Evolutionary conservation across 1,284 basidiomycete genomes (phyloP).

Genomic region (Fomitopsis pinicola): DNA sequence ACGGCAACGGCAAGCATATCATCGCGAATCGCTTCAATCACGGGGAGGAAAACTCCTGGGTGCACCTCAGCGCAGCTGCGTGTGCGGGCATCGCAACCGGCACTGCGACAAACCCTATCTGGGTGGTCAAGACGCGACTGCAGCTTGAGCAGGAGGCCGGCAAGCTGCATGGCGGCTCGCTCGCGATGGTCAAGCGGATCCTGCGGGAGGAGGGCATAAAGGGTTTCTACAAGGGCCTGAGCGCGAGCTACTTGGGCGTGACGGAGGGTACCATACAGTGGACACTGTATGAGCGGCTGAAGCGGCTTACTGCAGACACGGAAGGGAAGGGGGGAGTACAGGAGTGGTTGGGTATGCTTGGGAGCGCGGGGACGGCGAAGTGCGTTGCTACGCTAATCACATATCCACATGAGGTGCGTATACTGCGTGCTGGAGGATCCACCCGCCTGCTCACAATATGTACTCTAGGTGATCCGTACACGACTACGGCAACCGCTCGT

Average conservation of each 20-base stretch:
- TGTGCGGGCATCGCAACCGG: constrained; percentile 84
- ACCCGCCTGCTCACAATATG: neutral
- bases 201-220: constrained; percentile 77
- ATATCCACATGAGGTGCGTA: constrained; percentile 89
- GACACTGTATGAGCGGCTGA: constrained; percentile 91
- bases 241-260: constrained; percentile 93
- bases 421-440: neutral
- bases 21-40: constrained; percentile 83
- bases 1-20: constrained; percentile 94
- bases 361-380: constrained; percentile 92
- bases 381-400: constrained; percentile 91
- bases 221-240: constrained; percentile 94
- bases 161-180: constrained; percentile 47
- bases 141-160: constrained; percentile 51
- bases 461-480: constrained; percentile 78
- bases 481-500: constrained; percentile 84
- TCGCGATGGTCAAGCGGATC: constrained; percentile 69
- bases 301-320: constrained; percentile 43
- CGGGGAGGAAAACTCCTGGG: constrained; percentile 78
- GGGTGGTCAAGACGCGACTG: constrained; percentile 96
- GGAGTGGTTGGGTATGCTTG: constrained; percentile 81
- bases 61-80: constrained; percentile 87
- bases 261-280: constrained; percentile 98
- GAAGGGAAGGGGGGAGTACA: constrained; percentile 51
- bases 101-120: constrained; percentile 94